Evolutionary conservation across 1,139 yeast species (phyloP), one percentile per base, ranked within the genome.

Genomic region (Kodamaea fungicola): DNA sequence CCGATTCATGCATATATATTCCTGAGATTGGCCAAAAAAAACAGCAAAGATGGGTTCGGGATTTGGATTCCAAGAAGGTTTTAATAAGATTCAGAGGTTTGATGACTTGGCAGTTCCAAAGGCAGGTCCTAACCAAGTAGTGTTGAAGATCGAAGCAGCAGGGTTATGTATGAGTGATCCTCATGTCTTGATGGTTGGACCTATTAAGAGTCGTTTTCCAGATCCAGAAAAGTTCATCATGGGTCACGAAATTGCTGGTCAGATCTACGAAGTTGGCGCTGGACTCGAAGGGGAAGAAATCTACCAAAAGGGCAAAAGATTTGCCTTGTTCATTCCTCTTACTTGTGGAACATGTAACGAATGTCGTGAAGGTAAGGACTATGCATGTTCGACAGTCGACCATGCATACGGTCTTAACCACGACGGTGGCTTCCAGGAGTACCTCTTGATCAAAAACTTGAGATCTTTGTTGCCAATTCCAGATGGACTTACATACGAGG

Each of bases 241-340:
- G 72, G 83, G 83, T 19, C 82, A 76, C 52, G 82, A 77, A 51
- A 69, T 76, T 28, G 76, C 80, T 8, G 83, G 82, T 1, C 59
- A 57, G 38, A 55, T 76, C 22, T 67, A 61, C 22, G 57, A 59
- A 16, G 64, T 64, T 2, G 81, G 82, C 4, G 42, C 50, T 1
- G 59, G 49, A 1, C 47, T 65, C 28, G 60, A 55, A 5, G 49
- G 47, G 26, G 46, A 55, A 28, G 52, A 54, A 10, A 27, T 35
- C 13, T 71, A 59, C 47, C 49, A 53, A 28, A 41, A 54, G 19
- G 76, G 78, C 4, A 50, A 51, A 4, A 52, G 76, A 31, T 68
- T 57, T 42, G 63, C 71, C 8, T 46, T 72, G 32, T 53, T 52
- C 31, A 70, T 71, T 28, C 50, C 61, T 12, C 52, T 62, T 37